Evolutionary conservation across 257 asterid species (phyloP).

Genomic region (Solanum arcanum): DNA sequence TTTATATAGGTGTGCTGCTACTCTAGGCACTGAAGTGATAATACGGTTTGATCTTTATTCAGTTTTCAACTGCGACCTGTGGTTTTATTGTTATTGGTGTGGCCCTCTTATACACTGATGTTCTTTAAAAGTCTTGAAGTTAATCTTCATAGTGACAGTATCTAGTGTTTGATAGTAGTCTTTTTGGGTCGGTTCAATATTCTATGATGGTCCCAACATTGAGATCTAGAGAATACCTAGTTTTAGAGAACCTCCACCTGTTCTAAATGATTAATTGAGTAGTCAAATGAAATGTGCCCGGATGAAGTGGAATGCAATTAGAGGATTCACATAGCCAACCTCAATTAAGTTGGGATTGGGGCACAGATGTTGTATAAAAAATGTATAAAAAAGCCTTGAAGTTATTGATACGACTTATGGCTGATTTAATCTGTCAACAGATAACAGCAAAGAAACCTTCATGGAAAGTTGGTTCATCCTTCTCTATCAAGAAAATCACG

Average conservation of each 20-base stretch:
- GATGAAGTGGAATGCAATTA: neutral
- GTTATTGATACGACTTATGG: neutral
- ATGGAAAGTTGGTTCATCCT: constrained; percentile 90
- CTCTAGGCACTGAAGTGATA: neutral
- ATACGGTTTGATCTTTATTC: neutral
- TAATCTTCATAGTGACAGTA: neutral
- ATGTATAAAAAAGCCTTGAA: neutral
- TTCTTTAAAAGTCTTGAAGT: neutral
- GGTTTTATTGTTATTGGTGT: neutral
- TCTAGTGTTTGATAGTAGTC: neutral
- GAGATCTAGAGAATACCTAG: neutral
- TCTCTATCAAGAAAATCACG: constrained; percentile 48
- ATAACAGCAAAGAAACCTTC: constrained; percentile 68
- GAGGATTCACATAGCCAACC: neutral
- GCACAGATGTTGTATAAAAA: neutral
- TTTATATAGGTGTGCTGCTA: neutral
- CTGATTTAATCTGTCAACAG: constrained; percentile 17
- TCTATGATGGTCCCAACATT: neutral
- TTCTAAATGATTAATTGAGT: neutral
- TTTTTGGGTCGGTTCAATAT: neutral
- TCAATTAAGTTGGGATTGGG: neutral
- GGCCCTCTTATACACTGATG: neutral
- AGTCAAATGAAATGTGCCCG: neutral
- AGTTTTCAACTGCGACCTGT: neutral
- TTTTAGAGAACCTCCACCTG: neutral